Evolutionary conservation across 768 basidiomycete genomes (phyloP).

Genomic region (Wakefieldia striispora): DNA sequence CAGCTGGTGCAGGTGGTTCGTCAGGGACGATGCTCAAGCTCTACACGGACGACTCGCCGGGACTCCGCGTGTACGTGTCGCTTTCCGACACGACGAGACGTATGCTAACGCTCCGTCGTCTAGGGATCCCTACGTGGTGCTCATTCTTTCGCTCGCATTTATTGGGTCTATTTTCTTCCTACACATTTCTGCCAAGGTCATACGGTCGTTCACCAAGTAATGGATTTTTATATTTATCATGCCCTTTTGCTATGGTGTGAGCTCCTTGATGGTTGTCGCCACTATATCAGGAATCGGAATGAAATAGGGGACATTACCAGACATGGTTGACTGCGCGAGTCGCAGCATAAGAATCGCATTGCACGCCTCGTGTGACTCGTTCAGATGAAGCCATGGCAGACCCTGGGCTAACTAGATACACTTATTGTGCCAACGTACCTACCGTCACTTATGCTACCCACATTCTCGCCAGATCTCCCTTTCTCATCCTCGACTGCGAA

Average conservation of each 20-base stretch:
- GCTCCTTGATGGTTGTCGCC: no score
- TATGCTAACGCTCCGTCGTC: conserved; percentile 3
- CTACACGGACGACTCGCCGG: conserved; percentile 98
- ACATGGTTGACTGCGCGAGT: no score
- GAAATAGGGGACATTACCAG: no score
- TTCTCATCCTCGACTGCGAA: conserved; percentile 41
- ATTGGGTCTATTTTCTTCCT: conserved; percentile 99
- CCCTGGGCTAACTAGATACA: conserved; percentile 14
- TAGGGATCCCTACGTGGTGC: conserved; percentile 95
- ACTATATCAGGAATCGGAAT: no score
- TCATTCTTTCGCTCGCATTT: conserved; percentile 93
- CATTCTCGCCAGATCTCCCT: conserved; percentile 21
- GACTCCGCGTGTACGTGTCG: conserved; percentile 87
- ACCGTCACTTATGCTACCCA: conserved; percentile 17
- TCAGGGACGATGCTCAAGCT: conserved; percentile 98
- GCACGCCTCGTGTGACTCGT: conserved; percentile 8
- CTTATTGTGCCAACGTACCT: conserved; percentile 13
- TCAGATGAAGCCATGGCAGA: conserved; percentile 18
- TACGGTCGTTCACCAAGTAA: conserved; percentile 86
- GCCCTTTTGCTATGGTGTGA: no score
- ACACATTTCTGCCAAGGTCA: conserved; percentile 93
- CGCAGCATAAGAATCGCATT: no score
- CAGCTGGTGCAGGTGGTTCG: conserved; percentile 94
- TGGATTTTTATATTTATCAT: conserved; percentile 7
- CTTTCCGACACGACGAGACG: neutral